Base-by-base conservation (phyloP, 768 basidiomycete genomes). In the Termitomyces sp. region DNA sequence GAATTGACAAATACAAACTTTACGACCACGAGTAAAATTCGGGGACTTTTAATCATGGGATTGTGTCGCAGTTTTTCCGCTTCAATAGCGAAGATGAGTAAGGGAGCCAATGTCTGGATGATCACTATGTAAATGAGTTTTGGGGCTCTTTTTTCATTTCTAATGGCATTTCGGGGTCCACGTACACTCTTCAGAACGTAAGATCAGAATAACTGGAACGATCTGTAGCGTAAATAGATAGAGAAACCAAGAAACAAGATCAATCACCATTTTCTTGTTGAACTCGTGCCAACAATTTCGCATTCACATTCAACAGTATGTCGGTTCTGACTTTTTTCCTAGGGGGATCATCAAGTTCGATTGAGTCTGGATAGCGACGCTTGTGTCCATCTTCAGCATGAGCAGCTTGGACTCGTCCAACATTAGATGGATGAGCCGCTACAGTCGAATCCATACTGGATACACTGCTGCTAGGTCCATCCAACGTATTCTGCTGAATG, bases 221-320 rank as follows among this genome's bases (percentile, higher is more conserved):
- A 55, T 12, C 22, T 33, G 33, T 12, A 38, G 51, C 4, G 33
- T 46, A 53, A 59, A 42, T 28, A 42, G 33, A 33, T 22, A 13
- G 35, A 47, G 20, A n/a, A 46, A 24, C n/a, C 18, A 20, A 32
- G 12, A 8, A 6, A 40, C 18, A 46, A 33, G 35, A 35, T 33
- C 35, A 54, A 61, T 70, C 60, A 78, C 78, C 74, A 56, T 79
- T 78, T 62, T 72, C 65, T 16, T 56, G 59, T 58, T 70, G 72
- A 22, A 69, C 70, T 35, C 68, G 66, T 24, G 71, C 68, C 30
- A 73, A 58, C 52, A 67, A 63, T 46, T 72, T 68, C 52, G 61
- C 24, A 9, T 54, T 22, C 18, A 28, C 36, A 24, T 36, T 42
- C 47, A 62, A 75, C 72, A 0, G 73, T 38, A 18, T 38, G 26